Evolutionary conservation across 352 stramenopile genomes (phyloP).

Genomic region (Porosira glacialis): DNA sequence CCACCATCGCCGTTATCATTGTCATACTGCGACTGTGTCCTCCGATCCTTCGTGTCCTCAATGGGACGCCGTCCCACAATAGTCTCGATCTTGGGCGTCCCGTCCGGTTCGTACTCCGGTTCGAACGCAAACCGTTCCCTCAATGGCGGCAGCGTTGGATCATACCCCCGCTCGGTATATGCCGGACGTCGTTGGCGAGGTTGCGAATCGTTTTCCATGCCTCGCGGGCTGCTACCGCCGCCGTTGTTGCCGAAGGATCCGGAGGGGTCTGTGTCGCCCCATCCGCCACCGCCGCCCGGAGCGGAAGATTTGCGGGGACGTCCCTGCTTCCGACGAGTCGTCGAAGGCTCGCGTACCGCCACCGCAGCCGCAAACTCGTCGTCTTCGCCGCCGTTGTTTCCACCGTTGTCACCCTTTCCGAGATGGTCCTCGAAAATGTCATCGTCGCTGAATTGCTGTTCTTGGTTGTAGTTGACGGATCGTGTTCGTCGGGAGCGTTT

Average conservation of each 20-base stretch:
- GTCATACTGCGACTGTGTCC: slow-evolving; percentile 14
- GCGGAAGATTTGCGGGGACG: slow-evolving; percentile 37
- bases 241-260: no score
- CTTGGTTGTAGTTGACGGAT: slow-evolving; percentile 71
- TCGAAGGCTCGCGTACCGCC: no score
- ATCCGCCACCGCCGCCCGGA: no score
- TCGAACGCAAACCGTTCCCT: slow-evolving; percentile 80
- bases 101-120: slow-evolving; percentile 81
- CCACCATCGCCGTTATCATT: slow-evolving; percentile 1
- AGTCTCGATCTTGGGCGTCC: slow-evolving; percentile 80
- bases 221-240: no score
- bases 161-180: slow-evolving; percentile 79
- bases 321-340: slow-evolving; percentile 30
- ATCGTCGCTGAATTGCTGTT: slow-evolving; percentile 80
- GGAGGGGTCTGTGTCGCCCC: no score
- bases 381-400: no score
- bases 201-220: no score
- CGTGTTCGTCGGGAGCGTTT: slow-evolving; percentile 52
- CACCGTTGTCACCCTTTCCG: slow-evolving; percentile 22
- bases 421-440: slow-evolving; percentile 75
- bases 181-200: no score
- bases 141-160: slow-evolving; percentile 62
- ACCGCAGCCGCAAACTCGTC: no score
- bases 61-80: slow-evolving; percentile 80
- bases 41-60: slow-evolving; percentile 58